phyloP scores from a whole-genome alignment of 177 flowering plant genomes.

The Vitis hybrid region DNA sequence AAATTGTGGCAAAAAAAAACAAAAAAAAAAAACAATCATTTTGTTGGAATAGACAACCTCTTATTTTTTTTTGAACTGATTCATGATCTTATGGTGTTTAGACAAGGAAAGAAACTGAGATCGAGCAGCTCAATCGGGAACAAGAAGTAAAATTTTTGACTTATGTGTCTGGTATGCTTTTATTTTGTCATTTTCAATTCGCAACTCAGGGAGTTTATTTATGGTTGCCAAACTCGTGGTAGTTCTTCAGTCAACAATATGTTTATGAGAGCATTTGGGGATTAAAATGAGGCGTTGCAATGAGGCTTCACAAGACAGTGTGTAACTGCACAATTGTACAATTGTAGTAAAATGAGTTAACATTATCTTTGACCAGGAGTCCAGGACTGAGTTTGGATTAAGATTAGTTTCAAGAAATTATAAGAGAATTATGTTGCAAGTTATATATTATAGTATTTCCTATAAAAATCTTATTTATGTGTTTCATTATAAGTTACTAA shows the following conservation, averaged over 20 bases:
- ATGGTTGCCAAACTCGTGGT: not conserved
- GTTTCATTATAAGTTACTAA: too few relatives aligned
- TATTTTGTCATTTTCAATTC: not conserved
- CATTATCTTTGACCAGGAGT: too few relatives aligned
- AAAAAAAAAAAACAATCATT: not conserved
- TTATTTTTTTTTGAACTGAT: not conserved
- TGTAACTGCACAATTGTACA: too few relatives aligned
- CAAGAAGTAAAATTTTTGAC: conserved; percentile 55
- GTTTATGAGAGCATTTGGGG: too few relatives aligned
- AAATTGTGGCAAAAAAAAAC: not conserved
- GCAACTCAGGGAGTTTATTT: not conserved
- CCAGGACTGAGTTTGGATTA: too few relatives aligned
- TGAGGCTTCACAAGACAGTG: too few relatives aligned
- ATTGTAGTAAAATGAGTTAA: too few relatives aligned
- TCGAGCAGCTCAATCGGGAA: conserved; percentile 47
- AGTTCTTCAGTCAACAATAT: not conserved
- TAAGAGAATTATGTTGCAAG: too few relatives aligned
- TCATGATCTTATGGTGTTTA: conserved; percentile 14
- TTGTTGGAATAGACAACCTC: not conserved
- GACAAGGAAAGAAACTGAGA: conserved; percentile 34
- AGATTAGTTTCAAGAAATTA: too few relatives aligned
- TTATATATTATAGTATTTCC: too few relatives aligned
- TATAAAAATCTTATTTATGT: too few relatives aligned
- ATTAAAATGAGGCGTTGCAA: too few relatives aligned
- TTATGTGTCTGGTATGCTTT: conserved; percentile 38